These are phyloP conservation scores for Bacidia rubella DNA, from an alignment of 495 filamentous ascomycete genomes.

Conservation along the genomic window DNA sequence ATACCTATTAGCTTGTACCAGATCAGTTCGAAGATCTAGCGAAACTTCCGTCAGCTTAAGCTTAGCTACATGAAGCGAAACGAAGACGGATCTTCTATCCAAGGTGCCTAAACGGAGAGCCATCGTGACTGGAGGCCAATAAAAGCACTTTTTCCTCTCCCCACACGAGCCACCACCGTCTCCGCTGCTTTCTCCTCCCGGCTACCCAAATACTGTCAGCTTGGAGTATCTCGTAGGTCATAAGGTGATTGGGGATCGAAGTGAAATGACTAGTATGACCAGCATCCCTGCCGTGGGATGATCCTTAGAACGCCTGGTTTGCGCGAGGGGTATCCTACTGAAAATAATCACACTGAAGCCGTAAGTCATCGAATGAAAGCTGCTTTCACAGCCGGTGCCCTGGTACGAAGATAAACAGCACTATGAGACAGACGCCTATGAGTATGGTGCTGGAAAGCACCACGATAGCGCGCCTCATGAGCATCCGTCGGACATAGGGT, in stretches of 20 bases:
- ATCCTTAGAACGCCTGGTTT: not conserved
- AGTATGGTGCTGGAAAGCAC: conserved; percentile 58
- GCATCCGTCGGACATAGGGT: conserved; percentile 71
- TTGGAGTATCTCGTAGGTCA: not conserved
- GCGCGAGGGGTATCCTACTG: not conserved
- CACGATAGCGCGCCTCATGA: conserved; percentile 68
- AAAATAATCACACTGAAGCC: not conserved
- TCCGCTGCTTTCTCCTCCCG: not conserved
- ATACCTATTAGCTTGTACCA: not conserved
- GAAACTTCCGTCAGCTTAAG: not conserved
- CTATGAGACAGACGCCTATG: conserved; percentile 59
- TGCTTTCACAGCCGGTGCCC: conserved; percentile 60
- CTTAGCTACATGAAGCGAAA: not conserved
- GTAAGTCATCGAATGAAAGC: not conserved
- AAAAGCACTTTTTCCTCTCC: not conserved
- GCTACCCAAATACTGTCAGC: not conserved
- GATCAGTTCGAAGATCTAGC: not conserved
- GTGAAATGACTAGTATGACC: not conserved
- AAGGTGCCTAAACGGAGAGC: not conserved
- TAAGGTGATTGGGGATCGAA: not conserved
- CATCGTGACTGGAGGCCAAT: not conserved
- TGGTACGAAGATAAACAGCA: conserved; percentile 85
- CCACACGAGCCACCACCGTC: too few species aligned
- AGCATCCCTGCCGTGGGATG: not conserved
- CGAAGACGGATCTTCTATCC: not conserved